A percentile compares a stretch with the other conserved stretches of the same genome.
phyloP scores from a whole-genome alignment of 2,329 filamentous ascomycete genomes.

The Ilyonectria mors-panacis region DNA sequence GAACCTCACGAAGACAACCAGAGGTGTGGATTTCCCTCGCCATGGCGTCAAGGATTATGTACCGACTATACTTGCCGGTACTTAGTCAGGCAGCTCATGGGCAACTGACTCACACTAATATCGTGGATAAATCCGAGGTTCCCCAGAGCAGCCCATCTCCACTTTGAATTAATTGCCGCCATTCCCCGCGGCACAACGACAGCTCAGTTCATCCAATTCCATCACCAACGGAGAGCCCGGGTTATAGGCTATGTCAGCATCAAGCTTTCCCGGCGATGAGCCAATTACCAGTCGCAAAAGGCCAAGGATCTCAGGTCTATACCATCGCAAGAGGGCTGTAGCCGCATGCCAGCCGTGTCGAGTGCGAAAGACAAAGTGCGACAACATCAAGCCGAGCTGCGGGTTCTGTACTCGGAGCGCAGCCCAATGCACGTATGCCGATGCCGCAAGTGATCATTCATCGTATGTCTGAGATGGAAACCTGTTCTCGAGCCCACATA shows the following conservation, averaged over 20 bases:
- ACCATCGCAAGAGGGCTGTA: constrained; percentile 32
- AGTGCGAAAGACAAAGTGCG: constrained; percentile 33
- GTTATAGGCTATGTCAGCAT: neutral
- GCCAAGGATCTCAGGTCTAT: constrained; percentile 19
- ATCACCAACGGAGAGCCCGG: neutral
- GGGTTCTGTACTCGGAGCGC: constrained; percentile 29
- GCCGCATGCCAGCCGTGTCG: constrained; percentile 30
- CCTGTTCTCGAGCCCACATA: neutral
- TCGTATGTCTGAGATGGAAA: constrained; percentile 10
- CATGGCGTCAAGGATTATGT: no score
- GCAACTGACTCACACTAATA: neutral
- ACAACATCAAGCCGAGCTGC: constrained; percentile 28
- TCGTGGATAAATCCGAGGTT: neutral
- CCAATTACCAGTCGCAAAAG: constrained; percentile 19
- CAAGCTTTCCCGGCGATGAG: neutral
- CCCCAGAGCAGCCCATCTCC: neutral
- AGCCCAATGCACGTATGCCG: constrained; percentile 28
- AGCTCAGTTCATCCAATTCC: neutral
- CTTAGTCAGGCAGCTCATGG: neutral
- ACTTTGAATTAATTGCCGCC: constrained; percentile 7
- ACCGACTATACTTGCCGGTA: no score
- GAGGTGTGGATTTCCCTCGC: no score
- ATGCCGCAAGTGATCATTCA: constrained; percentile 26
- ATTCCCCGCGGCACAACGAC: constrained; percentile 1
- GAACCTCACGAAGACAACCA: no score